Evolutionary conservation across 495 filamentous ascomycete genomes (phyloP).

Genomic region (Gamarada debralockiae): DNA sequence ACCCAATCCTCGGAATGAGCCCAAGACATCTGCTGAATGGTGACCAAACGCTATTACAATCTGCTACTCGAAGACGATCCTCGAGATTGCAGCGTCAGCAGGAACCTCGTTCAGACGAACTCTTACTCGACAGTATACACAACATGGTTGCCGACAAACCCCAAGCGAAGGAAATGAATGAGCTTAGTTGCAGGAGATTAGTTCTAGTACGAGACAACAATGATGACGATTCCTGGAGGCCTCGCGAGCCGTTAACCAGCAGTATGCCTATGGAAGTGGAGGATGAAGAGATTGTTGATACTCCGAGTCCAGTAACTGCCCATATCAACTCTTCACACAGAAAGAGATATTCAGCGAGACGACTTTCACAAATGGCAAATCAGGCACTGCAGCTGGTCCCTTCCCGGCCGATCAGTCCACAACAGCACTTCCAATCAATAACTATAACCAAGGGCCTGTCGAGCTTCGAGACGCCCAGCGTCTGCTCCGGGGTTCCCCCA

Average conservation of each 20-base stretch:
- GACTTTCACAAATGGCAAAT: neutral
- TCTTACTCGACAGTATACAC: neutral
- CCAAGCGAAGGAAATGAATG: neutral
- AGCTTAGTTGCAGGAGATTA: neutral
- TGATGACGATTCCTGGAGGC: constrained; percentile 2
- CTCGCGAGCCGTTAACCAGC: neutral
- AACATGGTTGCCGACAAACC: neutral
- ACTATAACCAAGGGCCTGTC: neutral
- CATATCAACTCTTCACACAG: neutral
- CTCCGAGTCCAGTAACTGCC: neutral
- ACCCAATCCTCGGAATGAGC: neutral
- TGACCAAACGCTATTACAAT: neutral
- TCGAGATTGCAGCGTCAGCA: neutral
- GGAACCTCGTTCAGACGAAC: neutral
- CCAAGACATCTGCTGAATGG: no score
- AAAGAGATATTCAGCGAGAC: neutral
- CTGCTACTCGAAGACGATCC: neutral
- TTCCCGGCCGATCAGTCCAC: neutral
- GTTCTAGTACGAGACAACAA: neutral
- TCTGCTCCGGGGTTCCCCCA: neutral
- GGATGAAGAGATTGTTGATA: constrained; percentile 8
- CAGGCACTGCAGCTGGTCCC: neutral
- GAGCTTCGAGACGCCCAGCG: constrained; percentile 1
- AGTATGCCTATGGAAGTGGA: constrained; percentile 4
- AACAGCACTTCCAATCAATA: neutral